These are phyloP conservation scores for Suillus decipiens DNA, from an alignment of 768 basidiomycete genomes.

Conservation along the genomic window DNA sequence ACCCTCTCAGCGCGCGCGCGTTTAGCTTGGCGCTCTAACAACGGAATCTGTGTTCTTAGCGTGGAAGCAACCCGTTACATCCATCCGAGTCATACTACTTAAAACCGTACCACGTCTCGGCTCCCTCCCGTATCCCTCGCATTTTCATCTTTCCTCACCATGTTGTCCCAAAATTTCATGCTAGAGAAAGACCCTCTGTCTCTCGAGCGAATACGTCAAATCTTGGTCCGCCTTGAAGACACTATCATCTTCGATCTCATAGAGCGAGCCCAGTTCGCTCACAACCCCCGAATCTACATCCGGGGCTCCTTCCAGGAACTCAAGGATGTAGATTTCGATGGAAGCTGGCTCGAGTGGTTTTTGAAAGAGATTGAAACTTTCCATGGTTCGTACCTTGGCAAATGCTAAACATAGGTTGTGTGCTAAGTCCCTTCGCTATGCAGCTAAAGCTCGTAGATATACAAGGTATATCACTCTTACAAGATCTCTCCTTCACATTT, in stretches of 20 bases:
- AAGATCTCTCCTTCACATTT: not conserved
- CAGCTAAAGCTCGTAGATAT: conserved; percentile 93
- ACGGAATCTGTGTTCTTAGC: not conserved
- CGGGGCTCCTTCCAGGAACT: conserved; percentile 80
- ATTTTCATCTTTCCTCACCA: conserved; percentile 23
- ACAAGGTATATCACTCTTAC: conserved; percentile 66
- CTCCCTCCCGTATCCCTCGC: not conserved
- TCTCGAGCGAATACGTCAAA: conserved; percentile 84
- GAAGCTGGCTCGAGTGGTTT: conserved; percentile 98
- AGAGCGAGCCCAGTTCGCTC: conserved; percentile 95
- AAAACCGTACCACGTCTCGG: conserved; percentile 8
- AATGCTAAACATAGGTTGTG: conserved; percentile 8
- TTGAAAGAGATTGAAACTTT: conserved; percentile 92
- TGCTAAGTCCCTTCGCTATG: conserved; percentile 5
- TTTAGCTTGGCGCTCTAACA: not conserved
- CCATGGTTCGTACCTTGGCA: conserved; percentile 70
- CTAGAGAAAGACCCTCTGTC: conserved; percentile 75
- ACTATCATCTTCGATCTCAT: conserved; percentile 99
- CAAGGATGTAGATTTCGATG: conserved; percentile 67
- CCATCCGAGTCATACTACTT: conserved; percentile 3
- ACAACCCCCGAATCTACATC: conserved; percentile 88
- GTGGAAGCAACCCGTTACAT: not conserved
- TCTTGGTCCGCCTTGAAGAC: conserved; percentile 90
- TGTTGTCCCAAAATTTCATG: conserved; percentile 70
- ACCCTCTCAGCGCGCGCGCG: not conserved